Evolutionary conservation across 75 land plant species (phyloP).

Genomic region (Sequoiadendron giganteum): DNA sequence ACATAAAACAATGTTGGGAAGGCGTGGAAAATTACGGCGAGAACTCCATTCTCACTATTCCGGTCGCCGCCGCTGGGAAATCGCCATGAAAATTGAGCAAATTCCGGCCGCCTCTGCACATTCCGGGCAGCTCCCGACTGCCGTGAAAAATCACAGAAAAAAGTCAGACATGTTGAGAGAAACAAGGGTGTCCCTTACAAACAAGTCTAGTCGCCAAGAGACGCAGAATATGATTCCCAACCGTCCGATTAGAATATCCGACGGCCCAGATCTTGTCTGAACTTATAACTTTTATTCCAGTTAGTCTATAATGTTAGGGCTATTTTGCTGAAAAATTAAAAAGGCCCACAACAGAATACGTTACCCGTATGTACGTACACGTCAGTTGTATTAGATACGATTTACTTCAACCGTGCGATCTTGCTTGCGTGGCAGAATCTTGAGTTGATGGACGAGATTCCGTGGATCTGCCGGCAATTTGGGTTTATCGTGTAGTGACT

Average conservation of each 20-base stretch:
- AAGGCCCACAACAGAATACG: background rate
- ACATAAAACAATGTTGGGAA: background rate
- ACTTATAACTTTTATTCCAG: background rate
- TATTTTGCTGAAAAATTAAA: background rate
- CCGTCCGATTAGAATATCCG: background rate
- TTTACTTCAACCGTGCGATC: background rate
- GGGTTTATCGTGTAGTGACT: background rate
- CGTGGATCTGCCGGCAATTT: background rate
- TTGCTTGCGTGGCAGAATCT: background rate
- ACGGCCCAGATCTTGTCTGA: background rate
- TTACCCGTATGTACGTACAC: background rate
- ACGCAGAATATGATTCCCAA: background rate
- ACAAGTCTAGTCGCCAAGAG: background rate
- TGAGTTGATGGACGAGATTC: background rate
- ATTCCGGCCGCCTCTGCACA: slow-evolving; percentile 13
- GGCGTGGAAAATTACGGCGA: background rate
- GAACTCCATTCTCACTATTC: background rate
- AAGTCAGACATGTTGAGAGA: background rate
- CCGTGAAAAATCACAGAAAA: background rate
- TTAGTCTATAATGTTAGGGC: background rate
- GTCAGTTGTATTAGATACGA: background rate
- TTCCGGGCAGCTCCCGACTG: background rate
- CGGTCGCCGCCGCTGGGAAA: slow-evolving; percentile 10
- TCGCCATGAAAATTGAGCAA: slow-evolving; percentile 19
- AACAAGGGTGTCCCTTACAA: background rate